Conservation (phyloP, 129 eudicot genomes). For the Helianthus tuberosus region DNA sequence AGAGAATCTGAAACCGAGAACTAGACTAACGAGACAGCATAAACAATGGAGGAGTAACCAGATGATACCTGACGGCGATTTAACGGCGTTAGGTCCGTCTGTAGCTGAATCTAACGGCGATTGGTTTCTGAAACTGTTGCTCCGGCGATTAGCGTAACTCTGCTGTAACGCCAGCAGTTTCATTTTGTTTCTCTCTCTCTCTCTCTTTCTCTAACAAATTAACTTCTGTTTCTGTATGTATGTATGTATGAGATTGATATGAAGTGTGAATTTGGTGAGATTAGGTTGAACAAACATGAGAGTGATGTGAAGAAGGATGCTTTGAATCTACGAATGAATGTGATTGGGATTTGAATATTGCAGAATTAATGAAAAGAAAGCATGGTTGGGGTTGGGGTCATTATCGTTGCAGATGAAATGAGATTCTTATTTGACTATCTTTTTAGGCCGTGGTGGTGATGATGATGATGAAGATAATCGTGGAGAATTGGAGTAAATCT, state of each 20-base stretch:
- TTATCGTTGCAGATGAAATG: slow-evolving; percentile 27
- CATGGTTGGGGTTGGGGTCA: slow-evolving; percentile 28
- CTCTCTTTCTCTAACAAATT: neutral
- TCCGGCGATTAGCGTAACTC: slow-evolving; percentile 63
- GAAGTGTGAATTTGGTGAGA: slow-evolving; percentile 24
- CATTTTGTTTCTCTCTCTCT: slow-evolving; percentile 49
- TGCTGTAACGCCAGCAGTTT: slow-evolving; percentile 81
- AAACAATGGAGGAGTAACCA: slow-evolving; percentile 80
- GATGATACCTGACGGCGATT: slow-evolving; percentile 65
- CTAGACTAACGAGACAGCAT: slow-evolving; percentile 79
- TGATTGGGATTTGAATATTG: slow-evolving; percentile 16
- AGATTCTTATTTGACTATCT: slow-evolving; percentile 4
- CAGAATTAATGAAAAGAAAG: neutral
- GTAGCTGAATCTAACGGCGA: slow-evolving; percentile 59
- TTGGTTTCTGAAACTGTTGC: slow-evolving; percentile 63
- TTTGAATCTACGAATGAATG: slow-evolving; percentile 31
- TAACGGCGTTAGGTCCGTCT: slow-evolving; percentile 43
- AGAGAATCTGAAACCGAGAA: slow-evolving; percentile 90
- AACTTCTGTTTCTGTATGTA: too few species aligned
- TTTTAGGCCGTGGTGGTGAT: slow-evolving; percentile 20
- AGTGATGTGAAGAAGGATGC: slow-evolving; percentile 31
- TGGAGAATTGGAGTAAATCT: slow-evolving; percentile 21
- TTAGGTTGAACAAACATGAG: slow-evolving; percentile 39
- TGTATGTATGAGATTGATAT: neutral
- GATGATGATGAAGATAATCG: neutral